phyloP scores from a whole-genome alignment of 169 alveolate genomes.

The Plasmodium malariae region DNA sequence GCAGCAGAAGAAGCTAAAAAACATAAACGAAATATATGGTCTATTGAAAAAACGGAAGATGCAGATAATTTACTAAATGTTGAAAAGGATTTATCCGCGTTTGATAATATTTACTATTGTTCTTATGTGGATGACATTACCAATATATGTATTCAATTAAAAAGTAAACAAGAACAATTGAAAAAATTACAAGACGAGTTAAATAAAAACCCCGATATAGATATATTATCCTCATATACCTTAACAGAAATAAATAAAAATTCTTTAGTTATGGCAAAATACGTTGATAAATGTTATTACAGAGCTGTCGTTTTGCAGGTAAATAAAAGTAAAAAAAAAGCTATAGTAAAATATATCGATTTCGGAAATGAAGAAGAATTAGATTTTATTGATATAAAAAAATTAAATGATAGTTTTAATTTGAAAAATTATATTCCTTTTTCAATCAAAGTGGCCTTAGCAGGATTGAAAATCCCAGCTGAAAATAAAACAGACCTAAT shows the following conservation, averaged over 20 bases:
- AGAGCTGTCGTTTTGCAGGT: slow-evolving; percentile 59
- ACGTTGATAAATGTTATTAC: slow-evolving; percentile 55
- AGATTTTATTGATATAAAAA: slow-evolving; percentile 44
- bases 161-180: slow-evolving; percentile 57
- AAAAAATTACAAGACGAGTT: slow-evolving; percentile 56
- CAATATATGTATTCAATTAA: slow-evolving; percentile 60
- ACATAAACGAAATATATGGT: slow-evolving; percentile 72
- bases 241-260: slow-evolving; percentile 41
- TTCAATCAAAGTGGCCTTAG: slow-evolving; percentile 29
- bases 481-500: slow-evolving; percentile 67
- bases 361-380: slow-evolving; percentile 75
- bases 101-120: slow-evolving; percentile 63
- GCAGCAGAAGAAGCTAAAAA: slow-evolving; percentile 76
- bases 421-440: slow-evolving; percentile 46
- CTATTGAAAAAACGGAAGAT: slow-evolving; percentile 38
- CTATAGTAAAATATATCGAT: slow-evolving; percentile 58
- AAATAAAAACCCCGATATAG: slow-evolving; percentile 27
- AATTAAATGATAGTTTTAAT: slow-evolving; percentile 37
- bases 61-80: slow-evolving; percentile 11
- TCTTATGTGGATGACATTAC: slow-evolving; percentile 68
- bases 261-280: slow-evolving; percentile 68
- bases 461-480: slow-evolving; percentile 66
- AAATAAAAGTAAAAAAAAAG: slow-evolving; percentile 54
- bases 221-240: background rate
- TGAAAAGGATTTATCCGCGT: slow-evolving; percentile 26